Percentiles rank a stretch among this genome's conserved stretches.
phyloP scores from a whole-genome alignment of 2,329 filamentous ascomycete genomes.

The Fusarium bactridioides region DNA sequence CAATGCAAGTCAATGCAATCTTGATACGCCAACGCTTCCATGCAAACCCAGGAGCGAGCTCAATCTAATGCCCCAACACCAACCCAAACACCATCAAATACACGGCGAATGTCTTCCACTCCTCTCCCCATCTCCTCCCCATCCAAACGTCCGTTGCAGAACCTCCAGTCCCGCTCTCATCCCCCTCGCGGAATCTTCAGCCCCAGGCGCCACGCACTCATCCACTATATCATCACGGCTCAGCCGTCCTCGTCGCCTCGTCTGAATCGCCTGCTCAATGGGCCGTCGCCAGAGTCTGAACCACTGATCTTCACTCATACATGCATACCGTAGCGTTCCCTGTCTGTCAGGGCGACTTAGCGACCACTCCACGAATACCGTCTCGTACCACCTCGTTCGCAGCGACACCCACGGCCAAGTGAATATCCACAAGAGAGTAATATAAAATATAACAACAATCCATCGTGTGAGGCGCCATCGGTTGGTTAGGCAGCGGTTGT shows the following conservation, averaged over 20 bases:
- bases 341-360: constrained; percentile 41
- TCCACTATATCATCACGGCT: constrained; percentile 64
- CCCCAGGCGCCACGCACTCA: constrained; percentile 45
- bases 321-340: constrained; percentile 58
- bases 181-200: constrained; percentile 53
- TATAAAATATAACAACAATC: constrained; percentile 70
- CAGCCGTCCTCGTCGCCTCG: constrained; percentile 62
- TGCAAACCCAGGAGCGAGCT: constrained; percentile 18
- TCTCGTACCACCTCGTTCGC: constrained; percentile 71
- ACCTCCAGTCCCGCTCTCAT: constrained; percentile 59
- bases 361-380: constrained; percentile 67
- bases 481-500: constrained; percentile 69
- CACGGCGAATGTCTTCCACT: constrained; percentile 12
- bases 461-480: constrained; percentile 69
- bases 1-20: constrained; percentile 13
- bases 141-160: constrained; percentile 62
- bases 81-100: not conserved
- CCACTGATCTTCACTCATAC: constrained; percentile 66
- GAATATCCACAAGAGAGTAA: constrained; percentile 74
- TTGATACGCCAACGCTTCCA: constrained; percentile 24
- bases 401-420: constrained; percentile 76
- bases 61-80: not conserved
- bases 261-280: constrained; percentile 66
- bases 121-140: constrained; percentile 49
- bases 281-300: constrained; percentile 68